Evolutionary conservation across 768 basidiomycete genomes (phyloP).

Genomic region (Mycena capillaripes): DNA sequence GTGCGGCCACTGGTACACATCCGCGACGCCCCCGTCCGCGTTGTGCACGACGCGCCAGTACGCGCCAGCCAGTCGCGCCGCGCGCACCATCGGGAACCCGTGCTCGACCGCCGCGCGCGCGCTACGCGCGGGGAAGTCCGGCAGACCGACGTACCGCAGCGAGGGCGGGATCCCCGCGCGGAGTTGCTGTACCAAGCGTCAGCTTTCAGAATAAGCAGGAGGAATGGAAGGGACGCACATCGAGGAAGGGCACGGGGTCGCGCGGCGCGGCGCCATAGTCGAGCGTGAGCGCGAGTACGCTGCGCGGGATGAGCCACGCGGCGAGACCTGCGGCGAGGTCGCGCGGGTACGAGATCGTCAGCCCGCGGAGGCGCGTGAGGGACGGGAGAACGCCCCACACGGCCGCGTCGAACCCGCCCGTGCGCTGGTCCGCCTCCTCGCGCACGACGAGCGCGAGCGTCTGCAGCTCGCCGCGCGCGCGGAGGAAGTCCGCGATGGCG

Average conservation of each 20-base stretch:
- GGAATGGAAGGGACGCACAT: slow-evolving; percentile 44
- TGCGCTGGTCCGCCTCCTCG: slow-evolving; percentile 59
- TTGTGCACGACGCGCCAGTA: slow-evolving; percentile 65
- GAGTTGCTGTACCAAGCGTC: slow-evolving; percentile 65
- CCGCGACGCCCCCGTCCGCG: slow-evolving; percentile 48
- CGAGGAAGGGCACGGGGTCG: slow-evolving; percentile 59
- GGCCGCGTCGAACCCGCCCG: slow-evolving; percentile 77
- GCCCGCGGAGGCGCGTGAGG: slow-evolving; percentile 62
- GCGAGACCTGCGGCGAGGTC: slow-evolving; percentile 76
- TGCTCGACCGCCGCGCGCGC: slow-evolving; percentile 63
- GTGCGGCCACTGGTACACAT: slow-evolving; percentile 72
- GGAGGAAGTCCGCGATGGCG: slow-evolving; percentile 75
- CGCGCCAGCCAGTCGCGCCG: slow-evolving; percentile 65
- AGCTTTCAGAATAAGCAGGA: too few relatives aligned
- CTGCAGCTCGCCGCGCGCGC: slow-evolving; percentile 65
- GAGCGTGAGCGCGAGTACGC: slow-evolving; percentile 61
- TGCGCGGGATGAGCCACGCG: slow-evolving; percentile 76
- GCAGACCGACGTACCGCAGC: slow-evolving; percentile 70
- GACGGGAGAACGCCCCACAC: slow-evolving; percentile 80
- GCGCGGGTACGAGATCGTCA: slow-evolving; percentile 74
- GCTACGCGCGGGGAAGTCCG: slow-evolving; percentile 60
- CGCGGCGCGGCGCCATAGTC: slow-evolving; percentile 55
- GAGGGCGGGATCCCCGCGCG: slow-evolving; percentile 67
- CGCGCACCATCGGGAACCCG: slow-evolving; percentile 73
- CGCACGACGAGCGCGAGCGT: slow-evolving; percentile 65